phyloP scores from a whole-genome alignment of 1,284 basidiomycete species.

The Ganoderma lingzhi region DNA sequence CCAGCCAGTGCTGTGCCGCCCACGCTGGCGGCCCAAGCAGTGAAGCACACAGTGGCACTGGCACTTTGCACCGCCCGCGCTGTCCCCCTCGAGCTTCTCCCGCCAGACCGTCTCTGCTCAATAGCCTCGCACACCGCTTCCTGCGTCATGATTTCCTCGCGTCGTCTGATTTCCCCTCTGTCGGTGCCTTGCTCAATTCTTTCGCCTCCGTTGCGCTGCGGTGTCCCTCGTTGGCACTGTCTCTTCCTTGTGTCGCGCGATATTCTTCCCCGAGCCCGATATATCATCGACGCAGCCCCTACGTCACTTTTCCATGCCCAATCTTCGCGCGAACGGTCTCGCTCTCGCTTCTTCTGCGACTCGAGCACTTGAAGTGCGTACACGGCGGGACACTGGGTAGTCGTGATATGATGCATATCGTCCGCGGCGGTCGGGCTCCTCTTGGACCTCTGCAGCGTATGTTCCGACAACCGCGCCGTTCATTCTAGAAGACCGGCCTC shows the following conservation, averaged over 20 bases:
- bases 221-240: not conserved
- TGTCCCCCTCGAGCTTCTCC: not conserved
- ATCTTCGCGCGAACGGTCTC: not conserved
- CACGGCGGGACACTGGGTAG: not conserved
- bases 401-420: not conserved
- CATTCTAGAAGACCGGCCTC: too few species aligned
- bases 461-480: too few species aligned
- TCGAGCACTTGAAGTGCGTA: not conserved
- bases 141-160: not conserved
- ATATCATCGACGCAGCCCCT: not conserved
- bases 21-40: too few species aligned
- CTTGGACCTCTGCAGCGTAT: too few species aligned
- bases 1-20: not conserved
- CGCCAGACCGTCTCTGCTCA: not conserved
- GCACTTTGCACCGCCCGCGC: not conserved
- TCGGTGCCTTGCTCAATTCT: not conserved
- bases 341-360: not conserved
- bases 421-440: too few species aligned
- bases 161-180: not conserved
- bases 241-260: not conserved
- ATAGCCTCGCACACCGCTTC: not conserved
- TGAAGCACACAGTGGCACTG: too few species aligned
- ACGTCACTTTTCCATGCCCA: not conserved
- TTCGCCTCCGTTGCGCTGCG: not conserved
- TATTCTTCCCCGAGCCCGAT: not conserved